Base-by-base conservation (phyloP, 768 basidiomycete species). In the Suillus bovinus region DNA sequence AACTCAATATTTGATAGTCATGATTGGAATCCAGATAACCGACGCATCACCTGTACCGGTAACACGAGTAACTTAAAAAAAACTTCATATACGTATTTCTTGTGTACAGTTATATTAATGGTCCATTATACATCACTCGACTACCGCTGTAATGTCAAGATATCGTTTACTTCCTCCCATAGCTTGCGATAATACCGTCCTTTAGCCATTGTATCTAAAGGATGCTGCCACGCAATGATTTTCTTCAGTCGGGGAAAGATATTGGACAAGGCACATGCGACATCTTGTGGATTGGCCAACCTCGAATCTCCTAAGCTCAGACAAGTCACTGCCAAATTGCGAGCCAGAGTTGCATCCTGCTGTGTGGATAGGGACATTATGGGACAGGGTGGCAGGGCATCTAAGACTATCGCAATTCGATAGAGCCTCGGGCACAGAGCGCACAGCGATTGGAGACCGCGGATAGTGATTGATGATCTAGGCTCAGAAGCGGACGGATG, bases 401-500 rank as follows among this genome's bases (percentile, higher is more conserved):
- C 29, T n/a, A 56, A 11, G 55, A 56, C 55, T 13, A 56, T 27
- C 6, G 55, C 55, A 17, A 56, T 56, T 29, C 20, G 38, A 39
- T 56, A 27, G 27, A 56, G 55, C 55, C 38, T 56, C 24, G 55
- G 55, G 17, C 55, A 56, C 24, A 56, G 17, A 39, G 55, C 24
- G 55, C 55, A 56, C 55, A 56, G 6, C 38, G 24, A 39, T 39
- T 39, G 36, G 38, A 56, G 55, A 13, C 55, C 55, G 17, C 17
- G 55, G 55, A 56, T 6, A 20, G 55, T 56, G 36, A 56, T 56
- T 17, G 17, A 56, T 38, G 17, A 17, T 20, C 24, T 56, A 39
- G 31, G 50, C 20, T 52, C 31, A 31, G 50, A 31, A 33, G 55
- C 16, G 36, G 54, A 38, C 24, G 10, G 20, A 38, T 38, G 27